Evolutionary conservation across 2,329 filamentous ascomycete species (phyloP).

Genomic region (Diplodia scrobiculata): DNA sequence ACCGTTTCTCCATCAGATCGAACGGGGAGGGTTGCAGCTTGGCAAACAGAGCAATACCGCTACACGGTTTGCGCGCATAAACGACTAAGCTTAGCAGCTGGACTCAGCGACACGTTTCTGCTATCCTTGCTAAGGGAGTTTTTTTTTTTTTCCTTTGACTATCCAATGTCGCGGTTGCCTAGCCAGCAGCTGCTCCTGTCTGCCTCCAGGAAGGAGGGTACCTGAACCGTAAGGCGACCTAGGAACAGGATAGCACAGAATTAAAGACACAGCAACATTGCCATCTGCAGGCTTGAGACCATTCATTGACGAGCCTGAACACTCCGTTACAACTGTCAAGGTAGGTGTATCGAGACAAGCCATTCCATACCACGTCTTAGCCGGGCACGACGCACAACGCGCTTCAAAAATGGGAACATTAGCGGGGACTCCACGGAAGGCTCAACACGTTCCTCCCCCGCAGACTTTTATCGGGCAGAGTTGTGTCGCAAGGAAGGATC

Average conservation of each 20-base stretch:
- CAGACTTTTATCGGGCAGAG: background rate
- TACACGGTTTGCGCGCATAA: background rate
- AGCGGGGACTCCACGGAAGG: background rate
- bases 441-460: background rate
- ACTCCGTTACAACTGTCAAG: background rate
- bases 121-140: background rate
- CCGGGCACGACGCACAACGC: background rate
- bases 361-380: background rate
- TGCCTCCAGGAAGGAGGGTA: background rate
- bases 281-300: background rate
- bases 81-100: background rate
- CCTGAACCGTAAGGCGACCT: background rate
- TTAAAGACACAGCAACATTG: background rate
- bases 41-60: background rate
- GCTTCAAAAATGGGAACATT: background rate
- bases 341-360: background rate
- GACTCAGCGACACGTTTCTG: background rate
- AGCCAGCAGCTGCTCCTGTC: background rate
- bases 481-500: background rate
- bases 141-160: too few relatives aligned
- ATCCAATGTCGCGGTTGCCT: background rate
- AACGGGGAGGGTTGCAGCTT: background rate
- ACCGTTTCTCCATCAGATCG: background rate
- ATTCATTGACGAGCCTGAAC: background rate
- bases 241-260: too few relatives aligned